A percentile compares a stretch with the other conserved stretches of the same genome.
phyloP scores from a whole-genome alignment of 2,329 filamentous ascomycete species.

The Ceratocystis destructans region DNA sequence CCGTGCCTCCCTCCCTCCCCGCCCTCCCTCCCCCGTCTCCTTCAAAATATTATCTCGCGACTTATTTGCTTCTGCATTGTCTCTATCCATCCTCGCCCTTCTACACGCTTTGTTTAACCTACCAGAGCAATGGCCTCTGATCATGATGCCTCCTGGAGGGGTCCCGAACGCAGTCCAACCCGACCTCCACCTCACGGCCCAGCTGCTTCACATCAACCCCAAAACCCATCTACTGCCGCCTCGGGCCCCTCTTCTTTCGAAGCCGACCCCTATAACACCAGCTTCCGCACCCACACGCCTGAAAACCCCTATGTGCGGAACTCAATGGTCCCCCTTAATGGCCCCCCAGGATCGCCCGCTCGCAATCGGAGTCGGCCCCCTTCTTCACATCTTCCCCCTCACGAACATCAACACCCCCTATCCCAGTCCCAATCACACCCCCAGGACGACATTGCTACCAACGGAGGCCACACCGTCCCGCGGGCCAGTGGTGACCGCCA shows the following conservation, averaged over 20 bases:
- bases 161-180: conserved; percentile 17
- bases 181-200: conserved; percentile 12
- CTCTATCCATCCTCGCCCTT: background rate
- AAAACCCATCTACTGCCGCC: background rate
- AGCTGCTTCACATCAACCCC: background rate
- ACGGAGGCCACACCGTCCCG: background rate
- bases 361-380: conserved; percentile 16
- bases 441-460: background rate
- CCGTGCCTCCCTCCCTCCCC: no score
- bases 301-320: conserved; percentile 15
- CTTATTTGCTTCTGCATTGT: background rate
- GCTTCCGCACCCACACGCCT: conserved; percentile 14
- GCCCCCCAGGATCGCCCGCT: conserved; percentile 12
- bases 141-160: conserved; percentile 18
- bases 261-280: conserved; percentile 13
- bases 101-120: background rate
- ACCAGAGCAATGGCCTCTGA: conserved; percentile 16
- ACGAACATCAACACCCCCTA: conserved; percentile 9
- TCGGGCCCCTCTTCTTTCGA: conserved; percentile 13
- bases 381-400: conserved; percentile 8
- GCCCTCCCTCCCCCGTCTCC: no score
- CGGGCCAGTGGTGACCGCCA: conserved; percentile 17
- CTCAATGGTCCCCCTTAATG: conserved; percentile 10
- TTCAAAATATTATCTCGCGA: background rate
- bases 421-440: conserved; percentile 14